phyloP scores from a whole-genome alignment of 2,329 filamentous ascomycete species.

The Exophiala bonariae region DNA sequence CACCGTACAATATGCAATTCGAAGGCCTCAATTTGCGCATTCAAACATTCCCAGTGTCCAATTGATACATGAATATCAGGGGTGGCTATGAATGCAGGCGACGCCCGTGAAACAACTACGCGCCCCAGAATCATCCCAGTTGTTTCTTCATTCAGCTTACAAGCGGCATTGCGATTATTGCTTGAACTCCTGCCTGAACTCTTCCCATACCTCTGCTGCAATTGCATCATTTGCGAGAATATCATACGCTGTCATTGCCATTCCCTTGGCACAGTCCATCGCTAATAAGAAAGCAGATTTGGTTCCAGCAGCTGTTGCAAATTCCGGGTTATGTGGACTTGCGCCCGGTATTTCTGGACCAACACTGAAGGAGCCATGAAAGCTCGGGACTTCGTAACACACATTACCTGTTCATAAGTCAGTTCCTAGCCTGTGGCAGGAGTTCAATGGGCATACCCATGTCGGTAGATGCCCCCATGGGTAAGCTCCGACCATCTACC shows the following conservation, averaged over 20 bases:
- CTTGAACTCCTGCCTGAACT: not conserved
- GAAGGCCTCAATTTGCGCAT: too few species aligned
- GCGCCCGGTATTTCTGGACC: constrained; percentile 35
- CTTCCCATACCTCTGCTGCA: not conserved
- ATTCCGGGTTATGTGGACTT: constrained; percentile 42
- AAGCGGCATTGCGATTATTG: not conserved
- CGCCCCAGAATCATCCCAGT: too few species aligned
- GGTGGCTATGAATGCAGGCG: too few species aligned
- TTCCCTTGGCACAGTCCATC: constrained; percentile 7
- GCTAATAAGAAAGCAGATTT: constrained; percentile 33
- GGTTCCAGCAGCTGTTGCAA: constrained; percentile 46
- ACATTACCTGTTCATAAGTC: constrained; percentile 39
- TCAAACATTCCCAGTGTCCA: too few species aligned
- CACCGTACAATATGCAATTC: too few species aligned
- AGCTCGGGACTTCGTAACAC: constrained; percentile 46
- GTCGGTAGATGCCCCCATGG: constrained; percentile 47
- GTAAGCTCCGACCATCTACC: constrained; percentile 36
- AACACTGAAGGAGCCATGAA: constrained; percentile 52
- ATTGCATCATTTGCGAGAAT: constrained; percentile 1
- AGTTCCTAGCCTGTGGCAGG: not conserved
- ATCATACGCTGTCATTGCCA: constrained; percentile 10
- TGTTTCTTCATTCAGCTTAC: not conserved
- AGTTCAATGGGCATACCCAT: constrained; percentile 39
- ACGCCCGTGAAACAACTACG: too few species aligned
- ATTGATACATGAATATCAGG: too few species aligned